Conservation (phyloP, 768 basidiomycete species). For the Collybia mongolica region DNA sequence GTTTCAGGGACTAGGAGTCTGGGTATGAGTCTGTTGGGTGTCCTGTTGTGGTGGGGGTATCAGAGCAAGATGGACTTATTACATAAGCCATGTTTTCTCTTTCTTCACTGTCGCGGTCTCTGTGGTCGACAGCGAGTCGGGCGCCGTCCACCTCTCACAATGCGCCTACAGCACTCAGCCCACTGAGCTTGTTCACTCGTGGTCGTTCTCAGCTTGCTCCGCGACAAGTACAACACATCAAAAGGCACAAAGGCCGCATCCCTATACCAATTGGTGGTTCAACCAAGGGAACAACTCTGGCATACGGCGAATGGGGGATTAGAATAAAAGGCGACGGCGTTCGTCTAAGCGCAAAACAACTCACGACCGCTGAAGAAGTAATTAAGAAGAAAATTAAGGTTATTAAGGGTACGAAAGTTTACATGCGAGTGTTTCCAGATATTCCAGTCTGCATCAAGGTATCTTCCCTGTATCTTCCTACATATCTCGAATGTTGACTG, state of each 20-base stretch:
- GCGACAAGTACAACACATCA: conserved; percentile 76
- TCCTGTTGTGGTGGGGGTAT: conserved; percentile 1
- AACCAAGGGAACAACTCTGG: conserved; percentile 88
- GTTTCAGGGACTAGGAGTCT: not conserved
- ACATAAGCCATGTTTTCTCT: conserved; percentile 42
- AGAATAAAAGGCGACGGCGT: conserved; percentile 81
- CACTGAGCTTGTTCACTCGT: conserved; percentile 38
- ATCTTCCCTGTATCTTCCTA: conserved; percentile 11
- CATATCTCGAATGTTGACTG: not conserved
- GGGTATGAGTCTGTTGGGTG: not conserved
- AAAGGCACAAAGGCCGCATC: conserved; percentile 87
- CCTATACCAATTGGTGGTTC: conserved; percentile 89
- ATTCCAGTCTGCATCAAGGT: conserved; percentile 98
- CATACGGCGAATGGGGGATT: conserved; percentile 91
- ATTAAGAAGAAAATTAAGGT: conserved; percentile 87
- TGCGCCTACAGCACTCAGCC: conserved; percentile 25
- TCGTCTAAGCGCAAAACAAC: conserved; percentile 86
- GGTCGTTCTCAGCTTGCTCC: conserved; percentile 76
- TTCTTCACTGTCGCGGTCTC: conserved; percentile 31
- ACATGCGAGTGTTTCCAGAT: conserved; percentile 91
- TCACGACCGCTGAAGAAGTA: conserved; percentile 82
- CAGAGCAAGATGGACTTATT: conserved; percentile 6
- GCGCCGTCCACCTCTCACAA: conserved; percentile 17
- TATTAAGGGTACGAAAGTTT: conserved; percentile 87
- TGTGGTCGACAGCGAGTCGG: conserved; percentile 17